phyloP scores from a whole-genome alignment of 306 rosid genomes.

The Quercus aquifolioides region DNA sequence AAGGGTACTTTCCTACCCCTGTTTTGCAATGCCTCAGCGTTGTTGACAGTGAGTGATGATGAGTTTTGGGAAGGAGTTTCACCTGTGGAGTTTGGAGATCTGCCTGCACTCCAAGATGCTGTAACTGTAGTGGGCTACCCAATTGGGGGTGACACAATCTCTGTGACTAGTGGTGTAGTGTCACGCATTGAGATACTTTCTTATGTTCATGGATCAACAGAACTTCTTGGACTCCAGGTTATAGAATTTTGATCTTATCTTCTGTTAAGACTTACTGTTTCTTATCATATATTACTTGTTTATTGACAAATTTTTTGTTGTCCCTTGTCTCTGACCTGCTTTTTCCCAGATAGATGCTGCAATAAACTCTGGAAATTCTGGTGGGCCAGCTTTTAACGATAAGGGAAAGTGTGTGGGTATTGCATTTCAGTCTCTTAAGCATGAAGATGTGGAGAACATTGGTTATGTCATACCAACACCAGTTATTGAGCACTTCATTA shows the following conservation, averaged over 20 bases:
- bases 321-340: conserved; percentile 9
- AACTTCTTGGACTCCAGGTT: conserved; percentile 97
- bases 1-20: neutral
- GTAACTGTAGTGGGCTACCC: conserved; percentile 98
- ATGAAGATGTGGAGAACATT: conserved; percentile 87
- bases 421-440: conserved; percentile 97
- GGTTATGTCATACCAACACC: conserved; percentile 99
- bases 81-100: conserved; percentile 78
- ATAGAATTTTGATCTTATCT: neutral
- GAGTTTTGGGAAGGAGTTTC: conserved; percentile 96
- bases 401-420: conserved; percentile 94
- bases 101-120: conserved; percentile 91
- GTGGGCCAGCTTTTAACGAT: conserved; percentile 96
- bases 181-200: conserved; percentile 93
- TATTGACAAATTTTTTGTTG: conserved; percentile 7
- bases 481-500: conserved; percentile 87
- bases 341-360: conserved; percentile 87
- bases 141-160: conserved; percentile 95
- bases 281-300: neutral
- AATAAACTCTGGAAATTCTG: conserved; percentile 95
- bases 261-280: conserved; percentile 2
- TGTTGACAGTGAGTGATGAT: conserved; percentile 83
- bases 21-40: conserved; percentile 54
- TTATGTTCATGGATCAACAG: conserved; percentile 93
- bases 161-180: conserved; percentile 97